phyloP scores from a whole-genome alignment of 2,329 filamentous ascomycete genomes.

The Aspergillus sp. region DNA sequence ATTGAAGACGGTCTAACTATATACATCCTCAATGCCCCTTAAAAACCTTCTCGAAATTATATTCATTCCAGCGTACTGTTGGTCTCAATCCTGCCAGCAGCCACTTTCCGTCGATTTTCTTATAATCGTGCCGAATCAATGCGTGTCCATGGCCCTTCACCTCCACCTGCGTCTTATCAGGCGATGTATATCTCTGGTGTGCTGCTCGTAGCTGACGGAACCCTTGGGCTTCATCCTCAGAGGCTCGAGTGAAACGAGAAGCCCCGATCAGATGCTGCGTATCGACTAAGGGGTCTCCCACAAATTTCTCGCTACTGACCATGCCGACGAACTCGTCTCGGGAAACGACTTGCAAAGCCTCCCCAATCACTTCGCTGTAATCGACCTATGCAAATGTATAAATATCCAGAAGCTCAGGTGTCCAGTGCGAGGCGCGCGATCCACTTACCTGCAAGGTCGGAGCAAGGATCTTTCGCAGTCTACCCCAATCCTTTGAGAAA shows the following conservation, averaged over 20 bases:
- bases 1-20: too few species aligned
- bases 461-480: neutral
- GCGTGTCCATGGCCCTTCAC: neutral
- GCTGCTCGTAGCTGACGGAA: neutral
- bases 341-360: neutral
- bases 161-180: neutral
- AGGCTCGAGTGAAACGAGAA: neutral
- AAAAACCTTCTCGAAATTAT: neutral
- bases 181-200: neutral
- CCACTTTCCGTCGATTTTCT: neutral
- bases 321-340: neutral
- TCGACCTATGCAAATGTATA: neutral
- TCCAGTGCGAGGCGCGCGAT: neutral
- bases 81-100: neutral
- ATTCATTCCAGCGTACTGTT: neutral
- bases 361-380: neutral
- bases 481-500: neutral
- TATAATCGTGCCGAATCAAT: neutral
- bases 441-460: neutral
- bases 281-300: neutral
- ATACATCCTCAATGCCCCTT: too few species aligned
- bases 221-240: neutral
- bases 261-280: neutral
- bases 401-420: neutral
- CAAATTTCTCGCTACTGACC: neutral